A percentile compares a stretch with the other conserved stretches of the same genome.
These are phyloP conservation scores for Arabidopsis arenosa DNA, from an alignment of 345 rosid species.

Conservation along the genomic window DNA sequence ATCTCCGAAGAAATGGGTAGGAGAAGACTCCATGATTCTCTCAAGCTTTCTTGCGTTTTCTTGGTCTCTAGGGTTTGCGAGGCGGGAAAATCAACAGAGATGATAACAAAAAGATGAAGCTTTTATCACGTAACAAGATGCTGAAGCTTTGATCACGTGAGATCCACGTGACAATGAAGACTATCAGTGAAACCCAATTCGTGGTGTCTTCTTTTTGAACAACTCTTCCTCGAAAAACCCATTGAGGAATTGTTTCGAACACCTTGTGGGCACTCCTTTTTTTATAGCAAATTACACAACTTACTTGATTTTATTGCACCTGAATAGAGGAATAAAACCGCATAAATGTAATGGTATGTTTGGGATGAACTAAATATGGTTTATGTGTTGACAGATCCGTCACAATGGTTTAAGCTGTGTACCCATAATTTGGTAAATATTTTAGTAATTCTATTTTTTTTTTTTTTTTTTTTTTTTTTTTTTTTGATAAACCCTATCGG, in stretches of 20 bases:
- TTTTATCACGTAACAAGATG: neutral
- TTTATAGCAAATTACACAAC: neutral
- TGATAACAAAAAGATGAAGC: neutral
- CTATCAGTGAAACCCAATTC: neutral
- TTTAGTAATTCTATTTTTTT: no score
- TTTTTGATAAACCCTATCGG: no score
- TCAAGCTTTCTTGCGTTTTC: constrained; percentile 20
- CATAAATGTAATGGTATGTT: no score
- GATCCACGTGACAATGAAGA: neutral
- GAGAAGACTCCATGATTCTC: constrained; percentile 5
- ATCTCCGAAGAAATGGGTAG: neutral
- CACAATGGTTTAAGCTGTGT: no score
- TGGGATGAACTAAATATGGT: no score
- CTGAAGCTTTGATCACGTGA: neutral
- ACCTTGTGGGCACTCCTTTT: neutral
- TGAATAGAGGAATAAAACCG: no score
- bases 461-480: no score
- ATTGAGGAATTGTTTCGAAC: constrained; percentile 3
- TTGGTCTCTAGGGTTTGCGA: neutral
- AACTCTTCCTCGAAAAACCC: neutral
- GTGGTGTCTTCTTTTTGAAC: neutral
- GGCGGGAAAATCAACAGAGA: neutral
- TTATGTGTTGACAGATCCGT: no score
- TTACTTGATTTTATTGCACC: neutral
- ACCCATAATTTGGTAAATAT: no score